Evolutionary conservation across 371 early-diverging fungal species (phyloP), one percentile per base, ranked within the genome.

Genomic region (Quaeritorhiza haematococci): DNA sequence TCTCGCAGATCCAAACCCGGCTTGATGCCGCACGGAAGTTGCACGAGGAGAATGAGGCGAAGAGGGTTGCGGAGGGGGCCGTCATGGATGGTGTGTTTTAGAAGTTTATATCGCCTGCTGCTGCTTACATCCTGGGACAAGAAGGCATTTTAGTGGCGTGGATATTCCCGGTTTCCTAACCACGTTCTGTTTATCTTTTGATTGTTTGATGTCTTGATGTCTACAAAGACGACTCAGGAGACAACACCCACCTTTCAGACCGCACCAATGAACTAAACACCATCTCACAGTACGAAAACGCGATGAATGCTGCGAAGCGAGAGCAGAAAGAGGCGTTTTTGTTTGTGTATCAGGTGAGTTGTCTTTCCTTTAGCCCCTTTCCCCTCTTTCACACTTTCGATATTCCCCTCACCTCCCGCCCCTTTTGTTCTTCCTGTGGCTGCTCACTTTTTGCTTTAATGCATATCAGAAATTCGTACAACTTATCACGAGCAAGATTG

Each of bases 291-390:
- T 65, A 84, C 13, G 85, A 89, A 66, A 76, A 80, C 47, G 80
- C 87, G 5, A 63, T 87, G 34, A 74, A 79, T 29, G 77, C 74
- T 42, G 87, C 91, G 29, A 61, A 72, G 52, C 79, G 84, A 45
- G 96, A 95, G 55, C 87, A 90, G 59, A 86, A 84, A 62, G 89
- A 93, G 59, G 85, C 88, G 3, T 87, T 91, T 49, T 73, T 92
- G 58, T 63, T 72, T 3, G 71, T 88, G 13, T 85, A 88, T 62
- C 84, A 88, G 66, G 69, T 68, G 13, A n/a, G 41, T 52, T 10
- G 7, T 21, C 26, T 8, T 1, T 42, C 42, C 38, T 29, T 1
- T 23, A 28, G 26, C 0, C 43, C 13, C 5, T 54, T 2, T 59
- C 24, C 2, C 1, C 23, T 44, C 19, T 49, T 33, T 19, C n/a